Conservation (phyloP, 2,329 filamentous ascomycete species). For the Pezicula rhizophila region DNA sequence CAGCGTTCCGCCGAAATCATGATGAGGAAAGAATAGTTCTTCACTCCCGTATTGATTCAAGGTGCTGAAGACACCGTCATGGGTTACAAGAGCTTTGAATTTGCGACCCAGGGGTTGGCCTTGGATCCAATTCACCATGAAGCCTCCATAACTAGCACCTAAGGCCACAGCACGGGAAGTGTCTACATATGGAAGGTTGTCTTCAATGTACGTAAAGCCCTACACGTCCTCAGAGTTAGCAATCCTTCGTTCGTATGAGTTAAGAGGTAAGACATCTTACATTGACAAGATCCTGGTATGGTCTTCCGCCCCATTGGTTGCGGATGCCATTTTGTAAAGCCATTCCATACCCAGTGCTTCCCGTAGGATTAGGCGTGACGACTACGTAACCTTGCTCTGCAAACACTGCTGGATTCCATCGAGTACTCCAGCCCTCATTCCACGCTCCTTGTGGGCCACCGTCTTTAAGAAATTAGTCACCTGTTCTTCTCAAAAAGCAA, state of each 20-base stretch:
- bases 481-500: no score
- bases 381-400: constrained; percentile 85
- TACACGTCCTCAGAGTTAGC: constrained; percentile 20
- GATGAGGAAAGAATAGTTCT: constrained; percentile 65
- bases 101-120: constrained; percentile 74
- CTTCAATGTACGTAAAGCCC: constrained; percentile 67
- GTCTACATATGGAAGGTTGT: constrained; percentile 63
- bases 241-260: no score
- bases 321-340: constrained; percentile 70
- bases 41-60: constrained; percentile 59
- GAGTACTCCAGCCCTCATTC: constrained; percentile 45
- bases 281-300: constrained; percentile 73
- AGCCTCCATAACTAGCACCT: constrained; percentile 70
- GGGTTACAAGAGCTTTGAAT: constrained; percentile 83
- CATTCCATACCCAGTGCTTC: constrained; percentile 78
- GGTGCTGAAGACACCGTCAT: constrained; percentile 79
- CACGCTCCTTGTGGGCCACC: constrained; percentile 26
- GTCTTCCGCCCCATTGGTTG: constrained; percentile 76
- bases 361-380: constrained; percentile 76
- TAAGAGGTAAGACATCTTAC: no score
- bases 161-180: constrained; percentile 63
- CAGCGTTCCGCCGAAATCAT: constrained; percentile 54
- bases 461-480: neutral
- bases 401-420: constrained; percentile 83
- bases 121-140: constrained; percentile 88